phyloP scores from a whole-genome alignment of 164 flowering plant genomes.

The Aristolochia contorta region DNA sequence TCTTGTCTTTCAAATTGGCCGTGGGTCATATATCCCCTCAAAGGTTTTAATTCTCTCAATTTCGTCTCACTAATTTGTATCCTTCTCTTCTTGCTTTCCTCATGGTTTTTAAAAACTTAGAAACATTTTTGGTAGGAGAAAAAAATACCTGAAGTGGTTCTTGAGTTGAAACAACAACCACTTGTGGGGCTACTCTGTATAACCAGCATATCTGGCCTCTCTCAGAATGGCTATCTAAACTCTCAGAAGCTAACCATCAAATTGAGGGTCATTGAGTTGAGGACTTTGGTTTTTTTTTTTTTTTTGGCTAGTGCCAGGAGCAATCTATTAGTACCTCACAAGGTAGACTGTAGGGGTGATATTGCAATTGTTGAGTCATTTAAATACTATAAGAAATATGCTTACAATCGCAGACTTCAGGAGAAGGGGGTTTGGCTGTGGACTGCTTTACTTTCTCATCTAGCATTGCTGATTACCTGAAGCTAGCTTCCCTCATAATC shows the following conservation, averaged over 20 bases:
- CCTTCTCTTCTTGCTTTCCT: neutral
- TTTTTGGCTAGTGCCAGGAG: too few relatives aligned
- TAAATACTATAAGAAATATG: neutral
- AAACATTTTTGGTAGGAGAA: too few relatives aligned
- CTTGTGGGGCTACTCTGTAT: too few relatives aligned
- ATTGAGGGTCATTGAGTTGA: too few relatives aligned
- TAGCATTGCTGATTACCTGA: constrained; percentile 62
- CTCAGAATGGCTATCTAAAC: too few relatives aligned
- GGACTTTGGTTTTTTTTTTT: too few relatives aligned
- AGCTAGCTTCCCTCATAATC: constrained; percentile 69
- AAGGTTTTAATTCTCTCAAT: constrained; percentile 32
- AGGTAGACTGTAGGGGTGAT: neutral
- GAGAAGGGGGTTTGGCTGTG: constrained; percentile 47
- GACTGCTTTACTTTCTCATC: constrained; percentile 80
- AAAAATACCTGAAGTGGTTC: too few relatives aligned
- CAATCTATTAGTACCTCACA: neutral
- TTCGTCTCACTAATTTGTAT: neutral
- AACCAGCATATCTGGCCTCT: too few relatives aligned
- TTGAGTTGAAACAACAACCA: too few relatives aligned
- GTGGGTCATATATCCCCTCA: constrained; percentile 60
- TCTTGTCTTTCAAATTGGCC: constrained; percentile 80
- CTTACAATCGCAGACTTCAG: constrained; percentile 40
- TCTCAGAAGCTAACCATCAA: too few relatives aligned
- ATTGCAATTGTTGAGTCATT: neutral
- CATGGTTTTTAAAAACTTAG: too few relatives aligned